Evolutionary conservation across 2,329 filamentous ascomycete genomes (phyloP), one percentile per base, ranked within the genome.

Genomic region (Curvularia hawaiiensis): DNA sequence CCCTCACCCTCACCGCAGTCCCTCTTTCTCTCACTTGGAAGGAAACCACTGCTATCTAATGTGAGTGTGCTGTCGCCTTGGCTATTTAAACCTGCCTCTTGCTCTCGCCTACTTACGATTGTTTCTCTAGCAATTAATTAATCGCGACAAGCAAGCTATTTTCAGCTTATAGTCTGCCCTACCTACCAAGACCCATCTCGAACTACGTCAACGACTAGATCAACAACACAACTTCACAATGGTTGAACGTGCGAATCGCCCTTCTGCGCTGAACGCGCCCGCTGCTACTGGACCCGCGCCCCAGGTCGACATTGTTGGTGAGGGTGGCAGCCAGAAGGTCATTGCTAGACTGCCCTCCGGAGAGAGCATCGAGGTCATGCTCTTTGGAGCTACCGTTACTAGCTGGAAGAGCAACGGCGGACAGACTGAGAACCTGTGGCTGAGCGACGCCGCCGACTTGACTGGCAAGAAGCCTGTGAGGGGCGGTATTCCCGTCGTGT

Each of bases 321-420:
- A 87, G 28, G 84, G 90, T 68, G 86, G 87, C 73, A 88, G 88
- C 77, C 84, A 85, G 58, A 86, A 86, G 59, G 88, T 98, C 50
- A 85, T 85, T n/a, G 94, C 94, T 33, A 84, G 84, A 30, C 85
- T 98, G 43, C 91, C 92, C 39, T 90, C 91, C 0, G 93, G 94
- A 65, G 93, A 98, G 79, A 91, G 87, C 54, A 86, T 97, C 65
- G 88, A 92, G 64, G 83, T 99, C 38, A 83, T 97, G 59, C 86
- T 98, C n/a, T 90, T 90, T 71, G 95, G 95, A 57, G 95, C 95
- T 11, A 98, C 93, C 0, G 90, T 99, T 47, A 88, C 90, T 58
- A 95, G 90, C 78, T 99, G 95, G 95, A 96, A 95, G 82, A 89
- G 90, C 73, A 85, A 87, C 58, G 82, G 85, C 56, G 90, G 90